Conservation (phyloP, 139 green algal genomes). For the Desmodesmus armatus region DNA sequence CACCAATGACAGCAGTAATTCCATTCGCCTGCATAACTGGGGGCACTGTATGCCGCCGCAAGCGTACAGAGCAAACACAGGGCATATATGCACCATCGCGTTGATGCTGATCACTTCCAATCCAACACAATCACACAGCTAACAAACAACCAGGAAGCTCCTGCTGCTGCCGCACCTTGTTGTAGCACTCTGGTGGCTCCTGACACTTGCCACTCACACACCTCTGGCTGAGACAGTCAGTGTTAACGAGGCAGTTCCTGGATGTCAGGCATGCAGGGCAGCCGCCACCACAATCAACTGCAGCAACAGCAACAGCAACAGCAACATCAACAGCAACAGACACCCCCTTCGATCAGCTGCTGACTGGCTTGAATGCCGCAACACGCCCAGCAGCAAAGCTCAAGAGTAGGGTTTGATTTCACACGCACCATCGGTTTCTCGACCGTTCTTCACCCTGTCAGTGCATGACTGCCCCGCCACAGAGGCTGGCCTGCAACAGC, state of each 20-base stretch:
- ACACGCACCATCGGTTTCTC: slow-evolving; percentile 23
- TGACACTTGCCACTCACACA: neutral
- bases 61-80: no score
- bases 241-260: slow-evolving; percentile 13
- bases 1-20: neutral
- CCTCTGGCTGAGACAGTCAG: slow-evolving; percentile 14
- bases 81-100: no score
- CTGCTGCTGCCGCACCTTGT: slow-evolving; percentile 28
- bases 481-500: no score
- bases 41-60: no score
- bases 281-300: slow-evolving; percentile 31
- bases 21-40: neutral
- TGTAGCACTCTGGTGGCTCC: slow-evolving; percentile 16
- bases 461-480: slow-evolving; percentile 31
- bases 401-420: neutral
- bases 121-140: no score
- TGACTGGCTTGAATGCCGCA: neutral
- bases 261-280: slow-evolving; percentile 16
- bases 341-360: neutral
- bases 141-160: neutral
- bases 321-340: neutral
- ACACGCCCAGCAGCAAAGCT: neutral
- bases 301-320: neutral
- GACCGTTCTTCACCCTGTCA: slow-evolving; percentile 3
- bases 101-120: no score